A percentile compares a stretch with the other conserved stretches of the same genome.
Evolutionary conservation across 192 early-diverging fungal species (phyloP).

Genomic region (Podila verticillata): DNA sequence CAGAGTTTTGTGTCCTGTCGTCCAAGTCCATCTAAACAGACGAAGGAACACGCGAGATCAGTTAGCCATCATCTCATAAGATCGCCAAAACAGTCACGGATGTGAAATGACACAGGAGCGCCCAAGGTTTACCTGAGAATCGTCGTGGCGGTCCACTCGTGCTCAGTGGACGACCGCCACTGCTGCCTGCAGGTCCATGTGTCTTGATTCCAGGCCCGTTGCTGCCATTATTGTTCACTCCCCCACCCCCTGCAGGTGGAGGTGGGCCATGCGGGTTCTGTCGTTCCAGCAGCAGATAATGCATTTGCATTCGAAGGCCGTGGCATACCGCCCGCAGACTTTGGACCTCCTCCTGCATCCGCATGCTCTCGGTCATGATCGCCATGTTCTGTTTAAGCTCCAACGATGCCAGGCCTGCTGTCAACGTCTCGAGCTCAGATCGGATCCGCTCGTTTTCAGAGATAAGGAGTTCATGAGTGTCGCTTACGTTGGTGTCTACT

Average conservation of each 20-base stretch:
- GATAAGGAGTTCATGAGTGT: constrained; percentile 55
- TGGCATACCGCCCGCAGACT: constrained; percentile 70
- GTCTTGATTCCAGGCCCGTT: background rate
- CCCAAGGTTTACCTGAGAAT: constrained; percentile 18
- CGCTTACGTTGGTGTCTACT: constrained; percentile 24
- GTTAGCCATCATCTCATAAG: background rate
- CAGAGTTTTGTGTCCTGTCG: constrained; percentile 46
- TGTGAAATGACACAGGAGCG: background rate
- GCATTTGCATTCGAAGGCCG: constrained; percentile 74
- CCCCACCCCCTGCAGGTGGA: background rate
- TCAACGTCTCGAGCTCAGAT: constrained; percentile 66
- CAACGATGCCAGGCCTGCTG: constrained; percentile 61
- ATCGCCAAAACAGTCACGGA: constrained; percentile 2
- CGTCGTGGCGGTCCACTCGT: constrained; percentile 26
- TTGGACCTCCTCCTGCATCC: constrained; percentile 77
- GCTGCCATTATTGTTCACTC: constrained; percentile 11
- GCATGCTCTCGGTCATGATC: constrained; percentile 70
- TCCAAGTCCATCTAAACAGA: constrained; percentile 23
- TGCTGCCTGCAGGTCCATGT: background rate
- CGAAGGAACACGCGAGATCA: background rate
- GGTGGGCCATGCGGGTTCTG: constrained; percentile 38
- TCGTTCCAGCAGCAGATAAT: constrained; percentile 67
- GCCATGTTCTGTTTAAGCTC: constrained; percentile 78
- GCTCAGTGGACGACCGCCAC: constrained; percentile 23
- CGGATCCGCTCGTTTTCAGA: constrained; percentile 63